Conservation (phyloP, 2,329 filamentous ascomycete genomes). For the Ophiosphaerella herpotricha region DNA sequence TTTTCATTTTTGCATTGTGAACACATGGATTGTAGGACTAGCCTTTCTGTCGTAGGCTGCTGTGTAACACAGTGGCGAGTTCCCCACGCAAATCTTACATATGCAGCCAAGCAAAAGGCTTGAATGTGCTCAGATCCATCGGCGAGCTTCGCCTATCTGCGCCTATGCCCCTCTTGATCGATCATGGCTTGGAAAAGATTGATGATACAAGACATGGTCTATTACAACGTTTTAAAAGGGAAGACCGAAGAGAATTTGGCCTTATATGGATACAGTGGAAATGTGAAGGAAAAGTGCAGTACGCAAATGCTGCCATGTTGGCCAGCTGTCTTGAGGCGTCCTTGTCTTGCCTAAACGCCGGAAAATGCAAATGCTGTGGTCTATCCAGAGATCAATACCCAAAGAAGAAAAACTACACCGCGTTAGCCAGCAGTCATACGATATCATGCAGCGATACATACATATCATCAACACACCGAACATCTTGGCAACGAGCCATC, state of each 20-base stretch:
- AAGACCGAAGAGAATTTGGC: neutral
- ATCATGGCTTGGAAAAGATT: neutral
- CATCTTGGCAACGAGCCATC: constrained; percentile 88
- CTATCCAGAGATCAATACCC: constrained; percentile 68
- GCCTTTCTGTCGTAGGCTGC: no score
- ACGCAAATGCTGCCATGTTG: constrained; percentile 6
- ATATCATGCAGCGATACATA: constrained; percentile 34
- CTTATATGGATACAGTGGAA: constrained; percentile 12
- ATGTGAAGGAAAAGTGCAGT: neutral
- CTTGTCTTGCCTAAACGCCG: constrained; percentile 28
- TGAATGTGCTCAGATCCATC: constrained; percentile 12
- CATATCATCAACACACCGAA: constrained; percentile 94
- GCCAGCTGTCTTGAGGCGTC: constrained; percentile 12
- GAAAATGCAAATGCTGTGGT: constrained; percentile 15
- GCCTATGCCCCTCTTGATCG: neutral
- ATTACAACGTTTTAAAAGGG: constrained; percentile 14
- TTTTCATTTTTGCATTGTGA: neutral
- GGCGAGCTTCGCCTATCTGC: neutral
- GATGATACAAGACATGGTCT: neutral
- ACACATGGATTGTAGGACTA: no score
- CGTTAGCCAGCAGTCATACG: constrained; percentile 21
- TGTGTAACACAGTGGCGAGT: neutral
- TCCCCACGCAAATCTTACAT: constrained; percentile 18
- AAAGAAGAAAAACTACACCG: constrained; percentile 56
- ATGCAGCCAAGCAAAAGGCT: constrained; percentile 19